phyloP scores from a whole-genome alignment of 1,139 yeast species.

The Zygotorulaspora mrakii region DNA sequence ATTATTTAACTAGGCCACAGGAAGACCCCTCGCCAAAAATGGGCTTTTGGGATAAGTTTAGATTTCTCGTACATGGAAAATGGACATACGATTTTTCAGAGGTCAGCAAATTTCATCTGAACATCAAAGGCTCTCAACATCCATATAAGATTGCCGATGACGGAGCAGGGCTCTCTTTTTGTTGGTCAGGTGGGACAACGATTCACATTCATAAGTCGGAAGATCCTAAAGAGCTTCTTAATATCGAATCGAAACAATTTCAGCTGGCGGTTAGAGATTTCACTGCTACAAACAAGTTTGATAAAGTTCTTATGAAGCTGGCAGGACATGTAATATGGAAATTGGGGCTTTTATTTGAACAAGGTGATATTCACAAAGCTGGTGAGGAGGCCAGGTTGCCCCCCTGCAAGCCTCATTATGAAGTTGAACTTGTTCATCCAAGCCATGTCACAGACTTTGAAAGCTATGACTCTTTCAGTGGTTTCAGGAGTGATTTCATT shows the following conservation, averaged over 20 bases:
- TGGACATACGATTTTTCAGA: conserved; percentile 43
- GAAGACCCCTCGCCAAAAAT: conserved; percentile 75
- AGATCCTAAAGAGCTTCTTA: conserved; percentile 57
- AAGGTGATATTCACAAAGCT: conserved; percentile 34
- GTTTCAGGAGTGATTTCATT: conserved; percentile 71
- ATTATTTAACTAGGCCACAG: conserved; percentile 71
- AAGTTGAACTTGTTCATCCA: conserved; percentile 60
- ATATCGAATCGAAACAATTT: conserved; percentile 62
- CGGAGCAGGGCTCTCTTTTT: conserved; percentile 75
- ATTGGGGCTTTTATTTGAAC: conserved; percentile 48
- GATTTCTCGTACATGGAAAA: conserved; percentile 53
- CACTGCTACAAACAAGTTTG: conserved; percentile 30
- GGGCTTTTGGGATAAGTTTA: conserved; percentile 70
- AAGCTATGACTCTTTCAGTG: conserved; percentile 67
- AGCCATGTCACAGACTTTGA: conserved; percentile 40
- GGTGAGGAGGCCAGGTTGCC: conserved; percentile 32
- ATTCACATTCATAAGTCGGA: conserved; percentile 57
- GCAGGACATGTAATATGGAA: conserved; percentile 49
- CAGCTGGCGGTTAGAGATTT: conserved; percentile 51
- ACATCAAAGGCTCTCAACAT: conserved; percentile 53
- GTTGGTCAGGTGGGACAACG: conserved; percentile 67
- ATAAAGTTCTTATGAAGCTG: conserved; percentile 53
- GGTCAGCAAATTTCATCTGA: conserved; percentile 31
- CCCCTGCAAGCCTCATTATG: conserved; percentile 63
- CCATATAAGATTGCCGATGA: conserved; percentile 68